Percentiles rank a stretch among this genome's conserved stretches.
Evolutionary conservation across 208 protist genomes (phyloP).

Genomic region (Porcisia deanei): DNA sequence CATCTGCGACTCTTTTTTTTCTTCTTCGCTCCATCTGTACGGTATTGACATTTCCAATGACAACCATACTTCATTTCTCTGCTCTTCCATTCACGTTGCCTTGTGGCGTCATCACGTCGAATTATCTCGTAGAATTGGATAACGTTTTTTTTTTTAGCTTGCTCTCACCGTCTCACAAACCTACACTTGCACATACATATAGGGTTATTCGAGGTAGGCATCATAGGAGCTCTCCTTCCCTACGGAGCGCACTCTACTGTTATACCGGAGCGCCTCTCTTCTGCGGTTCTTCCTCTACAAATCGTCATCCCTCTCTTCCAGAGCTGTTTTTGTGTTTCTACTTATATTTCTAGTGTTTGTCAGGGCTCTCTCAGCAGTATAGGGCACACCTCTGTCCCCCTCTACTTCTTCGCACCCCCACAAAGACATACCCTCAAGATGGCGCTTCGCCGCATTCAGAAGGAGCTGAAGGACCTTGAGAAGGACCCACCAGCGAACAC

Average conservation of each 20-base stretch:
- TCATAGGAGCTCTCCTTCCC: neutral
- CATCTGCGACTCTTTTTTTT: neutral
- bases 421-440: conserved; percentile 46
- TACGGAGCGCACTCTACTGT: neutral
- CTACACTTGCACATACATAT: neutral
- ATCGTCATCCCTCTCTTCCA: neutral
- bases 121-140: neutral
- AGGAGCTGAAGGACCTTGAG: conserved; percentile 95
- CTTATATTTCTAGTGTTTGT: neutral
- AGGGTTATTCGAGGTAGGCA: neutral
- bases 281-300: neutral
- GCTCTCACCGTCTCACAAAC: neutral
- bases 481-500: conserved; percentile 96
- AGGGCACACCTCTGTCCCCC: conserved; percentile 9
- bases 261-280: conserved; percentile 2
- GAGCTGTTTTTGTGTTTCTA: conserved; percentile 3
- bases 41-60: neutral
- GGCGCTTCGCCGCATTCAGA: conserved; percentile 95
- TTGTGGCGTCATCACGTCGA: neutral
- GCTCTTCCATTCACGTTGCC: neutral
- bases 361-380: neutral
- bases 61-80: neutral
- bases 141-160: neutral
- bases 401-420: neutral
- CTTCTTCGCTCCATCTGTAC: neutral